Evolutionary conservation across 163 green algal species (phyloP).

Genomic region (Picocystis sp.): DNA sequence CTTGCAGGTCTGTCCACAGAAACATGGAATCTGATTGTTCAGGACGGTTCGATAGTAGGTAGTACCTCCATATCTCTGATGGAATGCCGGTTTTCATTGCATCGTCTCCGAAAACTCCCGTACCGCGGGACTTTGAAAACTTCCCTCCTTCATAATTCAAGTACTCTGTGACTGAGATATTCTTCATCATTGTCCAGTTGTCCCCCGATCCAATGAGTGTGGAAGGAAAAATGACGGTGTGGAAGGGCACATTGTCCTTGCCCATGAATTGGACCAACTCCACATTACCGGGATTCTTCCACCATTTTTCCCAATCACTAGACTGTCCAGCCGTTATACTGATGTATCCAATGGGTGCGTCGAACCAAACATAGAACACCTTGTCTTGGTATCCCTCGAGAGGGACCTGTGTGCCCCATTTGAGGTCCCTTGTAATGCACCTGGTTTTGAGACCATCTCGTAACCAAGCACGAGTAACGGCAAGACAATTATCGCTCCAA

Average conservation of each 20-base stretch:
- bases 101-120: constrained; percentile 91
- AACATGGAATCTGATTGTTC: constrained; percentile 81
- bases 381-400: constrained; percentile 73
- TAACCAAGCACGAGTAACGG: constrained; percentile 74
- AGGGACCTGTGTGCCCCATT: constrained; percentile 86
- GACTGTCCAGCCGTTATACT: constrained; percentile 90
- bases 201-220: constrained; percentile 63
- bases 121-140: constrained; percentile 82
- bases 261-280: constrained; percentile 99
- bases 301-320: constrained; percentile 49
- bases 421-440: constrained; percentile 93
- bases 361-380: constrained; percentile 99
- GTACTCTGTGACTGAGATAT: constrained; percentile 92
- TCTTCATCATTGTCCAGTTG: constrained; percentile 87
- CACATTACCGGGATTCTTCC: constrained; percentile 49
- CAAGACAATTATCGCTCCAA: constrained; percentile 82
- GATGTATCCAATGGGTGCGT: constrained; percentile 93
- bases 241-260: constrained; percentile 98
- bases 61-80: constrained; percentile 88
- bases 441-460: constrained; percentile 79
- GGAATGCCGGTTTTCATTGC: constrained; percentile 79
- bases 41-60: constrained; percentile 75
- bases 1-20: constrained; percentile 71
- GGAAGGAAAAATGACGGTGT: constrained; percentile 95
- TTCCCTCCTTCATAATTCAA: constrained; percentile 95